Evolutionary conservation across 2,329 filamentous ascomycete species (phyloP), one percentile per base, ranked within the genome.

Genomic region (Trichoderma koningii): DNA sequence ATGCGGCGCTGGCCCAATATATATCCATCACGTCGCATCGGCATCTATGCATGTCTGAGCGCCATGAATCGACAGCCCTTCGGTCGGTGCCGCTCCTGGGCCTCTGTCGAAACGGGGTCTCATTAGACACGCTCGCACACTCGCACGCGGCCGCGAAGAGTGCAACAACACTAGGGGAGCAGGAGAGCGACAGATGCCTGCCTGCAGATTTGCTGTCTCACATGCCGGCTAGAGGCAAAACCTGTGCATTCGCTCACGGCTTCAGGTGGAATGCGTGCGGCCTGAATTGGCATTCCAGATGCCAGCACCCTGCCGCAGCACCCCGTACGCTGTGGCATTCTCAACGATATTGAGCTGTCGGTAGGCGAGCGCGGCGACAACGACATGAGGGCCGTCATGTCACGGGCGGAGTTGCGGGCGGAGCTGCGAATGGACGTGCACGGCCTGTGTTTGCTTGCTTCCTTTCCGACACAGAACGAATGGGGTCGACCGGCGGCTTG

Each of bases 371-470:
- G 21, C 38, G 17, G 19, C 50, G 19, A 52, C 50, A 26, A 63
- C 41, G n/a, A 48, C 19, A 38, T 38, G 26, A 63, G 17, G 17
- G 28, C 34, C 34, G 28, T 28, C 60, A n/a, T 47, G 21, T n/a
- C 52, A 56, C 48, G 60, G 60, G 52, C 19, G 38, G 41, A 63
- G 60, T 41, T n/a, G 21, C 28, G 42, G 50, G 41, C 60, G 50
- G 60, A 63, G 60, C 60, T 26, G 19, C 34, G 19, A 23, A 15
- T 17, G 55, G 41, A 48, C 41, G 60, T 55, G 60, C 60, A 63
- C 60, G 60, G 60, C 30, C 50, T 45, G 38, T 63, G 60, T 63
- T 63, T 63, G 60, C 60, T 63, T 63, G 60, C 60, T 63, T 55
- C 50, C 48, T 52, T 48, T 50, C 34, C 34, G 48, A 15, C 51